These are phyloP conservation scores for Podosphaera xanthii DNA, from an alignment of 2,329 filamentous ascomycete species.

Conservation along the genomic window DNA sequence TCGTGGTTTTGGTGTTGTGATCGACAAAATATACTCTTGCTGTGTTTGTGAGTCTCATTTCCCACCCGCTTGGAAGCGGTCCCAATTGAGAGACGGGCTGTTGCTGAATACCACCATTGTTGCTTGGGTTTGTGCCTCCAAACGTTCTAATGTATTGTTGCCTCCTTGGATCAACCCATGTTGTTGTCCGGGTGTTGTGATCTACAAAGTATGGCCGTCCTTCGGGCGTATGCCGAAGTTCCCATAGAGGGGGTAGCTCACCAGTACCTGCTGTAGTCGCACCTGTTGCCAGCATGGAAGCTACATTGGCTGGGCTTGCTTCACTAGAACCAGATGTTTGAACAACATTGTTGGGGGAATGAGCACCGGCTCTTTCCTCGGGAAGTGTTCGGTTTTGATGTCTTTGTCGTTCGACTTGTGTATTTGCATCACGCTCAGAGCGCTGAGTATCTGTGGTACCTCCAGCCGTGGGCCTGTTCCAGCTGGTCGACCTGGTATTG, in stretches of 20 bases:
- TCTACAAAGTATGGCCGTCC: slow-evolving; percentile 93
- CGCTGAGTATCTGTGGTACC: slow-evolving; percentile 57
- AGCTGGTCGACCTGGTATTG: slow-evolving; percentile 89
- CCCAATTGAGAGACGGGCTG: slow-evolving; percentile 94
- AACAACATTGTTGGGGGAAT: slow-evolving; percentile 44
- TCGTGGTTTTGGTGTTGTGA: slow-evolving; percentile 98
- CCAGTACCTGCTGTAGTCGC: slow-evolving; percentile 85
- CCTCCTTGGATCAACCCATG: slow-evolving; percentile 90
- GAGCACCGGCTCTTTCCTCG: slow-evolving; percentile 83
- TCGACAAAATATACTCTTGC: slow-evolving; percentile 97
- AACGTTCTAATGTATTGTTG: slow-evolving; percentile 99
- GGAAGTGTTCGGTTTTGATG: slow-evolving; percentile 92
- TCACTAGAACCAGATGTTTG: slow-evolving; percentile 5
- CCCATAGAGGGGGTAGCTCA: slow-evolving; percentile 88
- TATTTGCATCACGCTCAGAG: slow-evolving; percentile 67
- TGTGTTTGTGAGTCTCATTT: slow-evolving; percentile 97
- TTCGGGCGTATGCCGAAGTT: slow-evolving; percentile 87
- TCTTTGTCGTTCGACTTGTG: slow-evolving; percentile 73
- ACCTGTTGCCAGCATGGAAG: slow-evolving; percentile 84
- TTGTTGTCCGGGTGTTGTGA: slow-evolving; percentile 93
- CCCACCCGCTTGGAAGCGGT: slow-evolving; percentile 89
- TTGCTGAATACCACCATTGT: slow-evolving; percentile 76
- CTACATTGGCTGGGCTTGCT: slow-evolving; percentile 25
- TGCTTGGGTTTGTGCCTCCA: slow-evolving; percentile 58
- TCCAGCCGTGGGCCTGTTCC: slow-evolving; percentile 68